phyloP scores from a whole-genome alignment of 495 filamentous ascomycete species.

The Aspergillus ellipticus region DNA sequence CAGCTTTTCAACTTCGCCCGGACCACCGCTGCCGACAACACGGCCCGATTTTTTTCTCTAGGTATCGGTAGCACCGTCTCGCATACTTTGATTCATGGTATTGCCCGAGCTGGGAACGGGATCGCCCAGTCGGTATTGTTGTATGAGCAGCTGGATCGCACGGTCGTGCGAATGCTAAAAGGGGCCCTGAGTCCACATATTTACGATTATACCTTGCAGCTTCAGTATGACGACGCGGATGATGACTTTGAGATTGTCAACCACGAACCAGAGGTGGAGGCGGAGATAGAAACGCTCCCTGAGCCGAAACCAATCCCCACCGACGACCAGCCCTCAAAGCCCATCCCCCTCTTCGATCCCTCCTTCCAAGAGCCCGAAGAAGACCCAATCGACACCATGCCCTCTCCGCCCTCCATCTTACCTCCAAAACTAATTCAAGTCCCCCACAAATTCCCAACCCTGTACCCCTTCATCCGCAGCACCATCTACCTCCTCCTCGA shows the following conservation, averaged over 20 bases:
- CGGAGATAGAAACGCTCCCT: not conserved
- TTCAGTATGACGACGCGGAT: conserved; percentile 39
- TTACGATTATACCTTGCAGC: conserved; percentile 54
- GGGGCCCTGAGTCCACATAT: conserved; percentile 60
- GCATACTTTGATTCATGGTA: conserved; percentile 63
- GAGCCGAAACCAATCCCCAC: not conserved
- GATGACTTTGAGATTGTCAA: conserved; percentile 52
- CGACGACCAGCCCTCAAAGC: conserved; percentile 12
- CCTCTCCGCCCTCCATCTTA: conserved; percentile 47
- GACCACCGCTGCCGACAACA: conserved; percentile 34
- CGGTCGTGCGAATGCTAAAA: conserved; percentile 70
- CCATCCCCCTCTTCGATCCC: conserved; percentile 57
- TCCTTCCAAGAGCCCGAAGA: conserved; percentile 36
- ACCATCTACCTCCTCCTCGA: conserved; percentile 54
- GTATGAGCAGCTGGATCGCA: conserved; percentile 56
- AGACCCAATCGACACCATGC: conserved; percentile 20
- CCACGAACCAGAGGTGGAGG: conserved; percentile 20
- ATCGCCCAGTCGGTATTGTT: conserved; percentile 58
- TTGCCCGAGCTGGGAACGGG: conserved; percentile 63
- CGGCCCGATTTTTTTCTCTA: conserved; percentile 60
- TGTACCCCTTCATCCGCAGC: conserved; percentile 61
- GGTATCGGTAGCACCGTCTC: conserved; percentile 62
- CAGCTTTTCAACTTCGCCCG: conserved; percentile 51
- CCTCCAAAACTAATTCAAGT: conserved; percentile 57
- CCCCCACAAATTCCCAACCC: conserved; percentile 56